Evolutionary conservation across 2,329 filamentous ascomycete species (phyloP), one percentile per base, ranked within the genome.

Genomic region (Myriangium duriaei): DNA sequence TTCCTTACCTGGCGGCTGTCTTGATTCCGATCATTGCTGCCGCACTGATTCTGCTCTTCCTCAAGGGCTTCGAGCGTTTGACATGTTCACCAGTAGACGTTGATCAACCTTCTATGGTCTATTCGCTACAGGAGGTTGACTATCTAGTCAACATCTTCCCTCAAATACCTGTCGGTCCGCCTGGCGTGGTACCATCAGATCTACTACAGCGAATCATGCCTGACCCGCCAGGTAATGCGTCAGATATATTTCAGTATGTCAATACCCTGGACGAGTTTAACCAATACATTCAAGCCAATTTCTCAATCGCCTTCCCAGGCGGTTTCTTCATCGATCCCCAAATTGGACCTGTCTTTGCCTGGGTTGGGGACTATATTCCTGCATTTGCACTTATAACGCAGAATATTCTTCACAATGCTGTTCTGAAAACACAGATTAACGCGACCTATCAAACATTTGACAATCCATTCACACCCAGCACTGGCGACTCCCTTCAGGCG

Each of bases 351-450:
- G 79, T 78, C 0, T 67, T 91, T 44, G 77, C 80, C 1, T 93
- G 82, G 62, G 65, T 72, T 42, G 81, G 72, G 10, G 77, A 83
- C 48, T 60, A 68, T 7, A 66, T 71, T 4, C 62, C 88, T 15
- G 70, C 75, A 13, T 63, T 62, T 29, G 47, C 85, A 72, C 62
- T 95, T 71, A 55, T 95, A 74, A 53, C 80, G 65, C 68, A 95
- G 67, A 91, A 95, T 82, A 69, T 95, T 74, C 65, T 96, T 75
- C 59, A 95, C 84, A 37, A 82, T 72, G 51, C 85, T 13, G 28
- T 32, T n/a, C 57, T 87, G 14, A 56, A 85, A 17, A 69, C 73
- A 14, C 72, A 73, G 2, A 86, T 94, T 43, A 67, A 70, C 2
- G 81, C 79, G 1, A 71, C 74, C 34, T 94, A 79, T 57, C 72